Percentiles rank a stretch among this genome's conserved stretches.
These are phyloP conservation scores for Prunus mume DNA, from an alignment of 306 rosid species.

Conservation along the genomic window DNA sequence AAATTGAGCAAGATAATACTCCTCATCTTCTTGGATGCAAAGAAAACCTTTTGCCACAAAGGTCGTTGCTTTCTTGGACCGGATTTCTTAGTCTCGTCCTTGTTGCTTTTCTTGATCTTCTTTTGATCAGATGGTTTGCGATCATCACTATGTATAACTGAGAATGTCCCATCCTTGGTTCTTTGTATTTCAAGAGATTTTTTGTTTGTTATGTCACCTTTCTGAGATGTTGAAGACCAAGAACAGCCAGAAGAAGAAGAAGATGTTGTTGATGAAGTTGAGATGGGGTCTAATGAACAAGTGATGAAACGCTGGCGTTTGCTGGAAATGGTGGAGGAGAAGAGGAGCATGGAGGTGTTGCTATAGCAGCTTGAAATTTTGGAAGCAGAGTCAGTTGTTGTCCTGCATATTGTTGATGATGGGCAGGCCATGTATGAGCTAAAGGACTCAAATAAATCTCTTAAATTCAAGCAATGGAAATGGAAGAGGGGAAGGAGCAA, in stretches of 20 bases:
- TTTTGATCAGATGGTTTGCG: neutral
- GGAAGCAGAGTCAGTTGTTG: conserved; percentile 6
- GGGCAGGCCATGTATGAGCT: conserved; percentile 18
- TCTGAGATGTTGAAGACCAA: conserved; percentile 12
- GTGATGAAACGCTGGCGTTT: conserved; percentile 3
- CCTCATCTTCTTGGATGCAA: conserved; percentile 52
- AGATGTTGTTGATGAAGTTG: conserved; percentile 4
- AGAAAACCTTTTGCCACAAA: conserved; percentile 39
- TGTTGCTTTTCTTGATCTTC: conserved; percentile 7
- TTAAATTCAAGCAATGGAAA: neutral
- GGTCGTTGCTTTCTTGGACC: conserved; percentile 16
- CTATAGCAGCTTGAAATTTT: neutral
- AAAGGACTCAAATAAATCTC: neutral
- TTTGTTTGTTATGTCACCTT: neutral
- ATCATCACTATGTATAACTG: conserved; percentile 1
- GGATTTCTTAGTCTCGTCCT: neutral
- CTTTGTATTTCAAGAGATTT: conserved; percentile 16
- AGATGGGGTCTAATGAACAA: conserved; percentile 16
- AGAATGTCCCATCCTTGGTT: neutral
- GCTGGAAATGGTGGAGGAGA: conserved; percentile 13
- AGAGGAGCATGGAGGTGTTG: conserved; percentile 8
- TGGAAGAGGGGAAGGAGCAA: neutral
- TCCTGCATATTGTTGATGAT: conserved; percentile 15
- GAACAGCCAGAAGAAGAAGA: conserved; percentile 1
- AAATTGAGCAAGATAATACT: conserved; percentile 59